Conservation (phyloP, 78 protist species). For the Dictyostelium firmibasis region DNA sequence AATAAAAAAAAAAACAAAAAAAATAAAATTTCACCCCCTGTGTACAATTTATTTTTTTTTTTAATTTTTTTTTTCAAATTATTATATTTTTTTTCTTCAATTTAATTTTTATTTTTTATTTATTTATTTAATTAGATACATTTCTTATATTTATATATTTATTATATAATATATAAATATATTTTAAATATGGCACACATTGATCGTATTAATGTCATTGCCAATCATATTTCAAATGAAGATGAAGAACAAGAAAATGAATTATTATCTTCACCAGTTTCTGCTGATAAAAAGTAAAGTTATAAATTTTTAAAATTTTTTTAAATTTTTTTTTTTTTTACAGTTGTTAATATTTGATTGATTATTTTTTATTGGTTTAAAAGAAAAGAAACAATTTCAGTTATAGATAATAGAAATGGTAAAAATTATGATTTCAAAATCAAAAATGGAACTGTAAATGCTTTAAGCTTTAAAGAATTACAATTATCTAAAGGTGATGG, state of each 20-base stretch:
- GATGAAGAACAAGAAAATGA: constrained; percentile 7
- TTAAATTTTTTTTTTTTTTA: not conserved
- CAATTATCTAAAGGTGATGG: constrained; percentile 18
- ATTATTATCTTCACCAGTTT: not conserved
- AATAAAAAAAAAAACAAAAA: too few relatives aligned
- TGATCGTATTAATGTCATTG: not conserved
- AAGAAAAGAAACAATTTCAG: constrained; percentile 43
- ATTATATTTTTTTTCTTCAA: not conserved
- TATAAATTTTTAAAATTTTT: not conserved
- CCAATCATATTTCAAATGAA: constrained; percentile 17
- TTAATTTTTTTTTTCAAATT: not conserved
- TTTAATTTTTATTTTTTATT: not conserved
- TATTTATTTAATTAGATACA: not conserved
- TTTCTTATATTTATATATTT: not conserved
- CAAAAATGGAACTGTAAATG: constrained; percentile 46
- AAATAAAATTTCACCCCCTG: not conserved
- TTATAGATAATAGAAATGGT: constrained; percentile 67
- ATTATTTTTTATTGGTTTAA: not conserved
- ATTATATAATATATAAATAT: not conserved
- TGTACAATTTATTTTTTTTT: not conserved
- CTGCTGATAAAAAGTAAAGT: constrained; percentile 20
- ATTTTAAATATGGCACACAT: constrained; percentile 20
- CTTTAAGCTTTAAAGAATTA: constrained; percentile 25
- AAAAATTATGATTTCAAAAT: constrained; percentile 45
- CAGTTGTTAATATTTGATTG: not conserved